Evolutionary conservation across 169 alveolate species (phyloP), one percentile per base, ranked within the genome.

Genomic region (Fabrea salina): DNA sequence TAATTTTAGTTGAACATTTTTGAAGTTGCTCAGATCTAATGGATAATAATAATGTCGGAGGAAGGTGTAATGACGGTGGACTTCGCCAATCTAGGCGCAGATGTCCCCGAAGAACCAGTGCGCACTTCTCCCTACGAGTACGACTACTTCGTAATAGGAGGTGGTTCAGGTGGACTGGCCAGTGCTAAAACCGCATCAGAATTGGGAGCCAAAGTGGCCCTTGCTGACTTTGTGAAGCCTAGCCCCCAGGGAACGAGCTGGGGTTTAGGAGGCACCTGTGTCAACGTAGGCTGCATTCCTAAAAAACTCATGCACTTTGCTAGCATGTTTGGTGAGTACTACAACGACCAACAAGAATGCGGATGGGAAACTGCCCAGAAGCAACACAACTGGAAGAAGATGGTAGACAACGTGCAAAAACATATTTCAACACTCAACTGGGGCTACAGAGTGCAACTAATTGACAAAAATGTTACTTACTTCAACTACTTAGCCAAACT

Each of bases 281-380:
- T 98, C 8, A 98, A 98, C 84, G 99, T 98, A 5, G 99, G 99
- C 13, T 98, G 99, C 82, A 97, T 98, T 33, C 99, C 99, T 13
- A 98, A 98, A 89, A 98, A 97, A 85, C 91, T 98, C 82, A 97
- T 98, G 99, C 99, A 97, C 74, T 97, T 93, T 80, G 96, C 99
- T 30, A 98, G 97, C 8, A 43, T 89, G 11, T 67, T 96, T 57
- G 97, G 97, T 59, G 96, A 89, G 67, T 41, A 56, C 27, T 72
- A 83, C 59, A 86, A 88, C 50, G 87, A 92, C 58, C 93, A 91
- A 41, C 79, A 90, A 19, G 82, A 79, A 51, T 76, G 79, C 37
- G 95, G 96, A 32, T 75, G 81, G 57, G 78, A 79, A 0, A 27
- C 57, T 8, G 71, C 76, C 40, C 44, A 58, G 39, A 76, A 56